Base-by-base conservation (phyloP, 2,329 filamentous ascomycete species). In the Epichloe amarillans region DNA sequence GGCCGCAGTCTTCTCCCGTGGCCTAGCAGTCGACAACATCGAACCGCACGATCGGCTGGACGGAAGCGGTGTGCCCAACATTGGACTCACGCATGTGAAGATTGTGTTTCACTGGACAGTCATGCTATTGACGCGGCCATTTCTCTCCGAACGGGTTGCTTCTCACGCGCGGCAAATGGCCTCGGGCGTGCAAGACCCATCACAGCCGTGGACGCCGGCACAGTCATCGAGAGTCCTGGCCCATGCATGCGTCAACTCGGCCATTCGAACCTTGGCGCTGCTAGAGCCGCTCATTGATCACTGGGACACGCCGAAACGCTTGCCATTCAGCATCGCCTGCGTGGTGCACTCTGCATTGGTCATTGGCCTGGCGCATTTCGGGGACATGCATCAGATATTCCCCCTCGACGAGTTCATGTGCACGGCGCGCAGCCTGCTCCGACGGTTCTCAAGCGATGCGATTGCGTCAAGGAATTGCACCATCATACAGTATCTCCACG, bases 321-420 rank as follows among this genome's bases (percentile, higher is more conserved):
- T 71, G 3, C 69, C 70, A 0, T 69, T 71, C 38, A 52, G 70
- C 5, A 66, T 71, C 36, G 71, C 70, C 50, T 68, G 66, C 6
- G 62, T 69, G 14, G 71, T 72, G 53, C 65, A 70, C 19, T 67
- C 69, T 0, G 67, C 66, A 0, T 55, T 72, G 6, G 68, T 71
- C 0, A 58, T 72, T 1, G 69, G 69, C 1, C 61, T 70, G 1
- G 68, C 68, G 1, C 63, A 66, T 45, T 71, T 72, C 47, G 67
- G 66, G 1, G 68, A 72, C 54, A 63, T 71, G 37, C 65, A 70
- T 48, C 52, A 52, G 42, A 53, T 57, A 2, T 62, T 63, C 23
- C 58, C 60, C 60, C 48, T 63, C 2, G 52, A 55, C 19, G 58
- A 54, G 44, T 57, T 52, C 23, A 48, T 63, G 6, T 46, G 46